Percentiles rank a stretch among this genome's conserved stretches.
Evolutionary conservation across 2,329 filamentous ascomycete genomes (phyloP).

Genomic region (Sordariomycetes sp.): DNA sequence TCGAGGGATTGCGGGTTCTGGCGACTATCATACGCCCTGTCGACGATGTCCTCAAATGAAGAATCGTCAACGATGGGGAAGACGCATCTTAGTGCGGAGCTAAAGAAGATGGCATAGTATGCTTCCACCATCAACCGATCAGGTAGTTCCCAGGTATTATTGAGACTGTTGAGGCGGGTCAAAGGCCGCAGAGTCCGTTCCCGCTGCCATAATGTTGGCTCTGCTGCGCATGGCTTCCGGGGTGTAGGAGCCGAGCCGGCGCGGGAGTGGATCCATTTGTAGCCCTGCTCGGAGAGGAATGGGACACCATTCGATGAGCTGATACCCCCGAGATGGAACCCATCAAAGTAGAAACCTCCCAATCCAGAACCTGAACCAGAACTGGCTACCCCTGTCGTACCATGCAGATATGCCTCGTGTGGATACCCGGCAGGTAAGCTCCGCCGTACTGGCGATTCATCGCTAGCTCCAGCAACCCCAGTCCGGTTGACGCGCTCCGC

Average conservation of each 20-base stretch:
- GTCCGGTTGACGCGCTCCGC: neutral
- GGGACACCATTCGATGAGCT: neutral
- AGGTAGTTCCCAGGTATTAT: neutral
- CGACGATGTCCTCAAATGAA: constrained; percentile 4
- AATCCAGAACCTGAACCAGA: neutral
- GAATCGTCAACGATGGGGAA: constrained; percentile 3
- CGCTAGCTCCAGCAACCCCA: too few species aligned
- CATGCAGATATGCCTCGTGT: neutral
- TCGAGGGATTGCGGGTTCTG: neutral
- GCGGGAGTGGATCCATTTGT: neutral
- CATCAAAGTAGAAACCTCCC: neutral
- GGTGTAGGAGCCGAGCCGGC: neutral
- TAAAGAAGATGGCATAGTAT: neutral
- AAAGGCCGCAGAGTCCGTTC: neutral
- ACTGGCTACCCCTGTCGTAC: constrained; percentile 2
- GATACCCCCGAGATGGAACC: neutral
- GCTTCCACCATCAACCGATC: neutral
- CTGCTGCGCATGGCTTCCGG: neutral
- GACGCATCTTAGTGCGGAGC: neutral
- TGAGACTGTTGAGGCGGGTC: neutral
- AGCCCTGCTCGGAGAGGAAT: neutral
- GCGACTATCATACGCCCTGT: constrained; percentile 3
- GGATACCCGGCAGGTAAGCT: neutral
- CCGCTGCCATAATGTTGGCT: neutral
- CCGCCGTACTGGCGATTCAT: too few species aligned